Evolutionary conservation across 2,329 filamentous ascomycete species (phyloP).

Genomic region (Fusarium lateritium): DNA sequence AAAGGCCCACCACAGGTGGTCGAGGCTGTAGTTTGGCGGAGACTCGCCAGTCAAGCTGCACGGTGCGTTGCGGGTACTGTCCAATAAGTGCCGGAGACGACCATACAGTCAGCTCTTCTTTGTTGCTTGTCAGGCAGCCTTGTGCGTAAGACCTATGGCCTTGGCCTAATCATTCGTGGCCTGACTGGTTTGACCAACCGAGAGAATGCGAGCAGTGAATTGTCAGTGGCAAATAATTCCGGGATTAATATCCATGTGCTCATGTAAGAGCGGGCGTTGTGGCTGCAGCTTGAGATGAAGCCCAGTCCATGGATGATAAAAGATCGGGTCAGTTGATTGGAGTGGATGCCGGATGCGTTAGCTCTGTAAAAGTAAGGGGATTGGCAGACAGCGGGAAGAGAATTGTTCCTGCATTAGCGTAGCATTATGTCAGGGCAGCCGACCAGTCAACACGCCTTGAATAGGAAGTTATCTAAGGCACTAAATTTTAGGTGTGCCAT

Average conservation of each 20-base stretch:
- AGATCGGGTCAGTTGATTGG: conserved; percentile 17
- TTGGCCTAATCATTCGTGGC: conserved; percentile 8
- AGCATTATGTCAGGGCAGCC: conserved; percentile 37
- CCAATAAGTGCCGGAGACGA: conserved; percentile 6
- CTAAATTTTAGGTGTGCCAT: conserved; percentile 1
- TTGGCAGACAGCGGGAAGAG: conserved; percentile 36
- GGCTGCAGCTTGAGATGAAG: conserved; percentile 15
- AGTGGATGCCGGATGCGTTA: neutral
- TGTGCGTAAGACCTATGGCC: neutral
- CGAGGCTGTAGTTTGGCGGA: neutral
- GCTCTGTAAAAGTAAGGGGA: conserved; percentile 22
- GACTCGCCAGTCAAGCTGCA: neutral
- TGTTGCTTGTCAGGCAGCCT: neutral
- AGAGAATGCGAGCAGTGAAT: neutral
- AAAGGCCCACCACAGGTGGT: conserved; percentile 6
- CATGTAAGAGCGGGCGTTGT: conserved; percentile 15
- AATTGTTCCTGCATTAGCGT: conserved; percentile 51
- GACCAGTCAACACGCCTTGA: conserved; percentile 21
- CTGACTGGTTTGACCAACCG: conserved; percentile 3
- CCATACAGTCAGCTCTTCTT: neutral
- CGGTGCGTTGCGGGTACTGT: neutral
- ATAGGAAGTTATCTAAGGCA: conserved; percentile 28
- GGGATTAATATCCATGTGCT: conserved; percentile 3
- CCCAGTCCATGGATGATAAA: conserved; percentile 15
- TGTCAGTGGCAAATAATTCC: conserved; percentile 12